Base-by-base conservation (phyloP, 2,329 filamentous ascomycete genomes). In the Fusarium kyushuense region DNA sequence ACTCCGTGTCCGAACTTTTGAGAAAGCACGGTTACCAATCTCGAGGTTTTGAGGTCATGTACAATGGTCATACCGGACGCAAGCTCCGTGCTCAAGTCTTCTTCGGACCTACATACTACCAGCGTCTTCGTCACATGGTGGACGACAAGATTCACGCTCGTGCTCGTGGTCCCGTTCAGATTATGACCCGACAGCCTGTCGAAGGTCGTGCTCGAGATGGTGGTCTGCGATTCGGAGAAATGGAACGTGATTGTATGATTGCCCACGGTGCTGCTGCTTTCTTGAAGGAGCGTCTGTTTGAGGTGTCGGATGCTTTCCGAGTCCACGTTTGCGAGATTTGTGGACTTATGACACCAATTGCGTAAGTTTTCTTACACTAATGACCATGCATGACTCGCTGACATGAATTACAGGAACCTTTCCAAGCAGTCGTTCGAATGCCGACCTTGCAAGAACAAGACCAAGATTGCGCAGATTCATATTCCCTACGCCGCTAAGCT, bases 171-270 rank as follows among this genome's bases (percentile, higher is more conserved):
- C 96, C 96, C 1, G 92, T 97, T 23, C 96, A 99, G 82, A 99
- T 99, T 76, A 88, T 99, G 83, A 99, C 96, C 4, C 87, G 96
- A 59, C 96, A 99, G 80, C 96, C 96, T 19, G 96, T 99, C 16
- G 96, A 99, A 82, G 96, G 96, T 91, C 92, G 96, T 88, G 96
- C 96, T 5, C 87, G 96, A 81, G 96, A 99, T 78, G 96, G 96
- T 87, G 96, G 96, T 84, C 87, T 99, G 43, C 95, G 96, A 78
- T 99, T 99, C 89, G 96, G 96, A 90, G 96, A 99, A 86, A 99
- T 99, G 96, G 96, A 99, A 82, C 95, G 96, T 84, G 96, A 99
- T 88, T 99, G 96, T 80, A 99, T 99, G 96, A 99, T 99, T 84
- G 94, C 96, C n/a, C 96, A 99, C 79, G 96, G 96, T 78, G 96